Evolutionary conservation across 805 yeast species (phyloP).

Genomic region (Jamesozyma gamospora): DNA sequence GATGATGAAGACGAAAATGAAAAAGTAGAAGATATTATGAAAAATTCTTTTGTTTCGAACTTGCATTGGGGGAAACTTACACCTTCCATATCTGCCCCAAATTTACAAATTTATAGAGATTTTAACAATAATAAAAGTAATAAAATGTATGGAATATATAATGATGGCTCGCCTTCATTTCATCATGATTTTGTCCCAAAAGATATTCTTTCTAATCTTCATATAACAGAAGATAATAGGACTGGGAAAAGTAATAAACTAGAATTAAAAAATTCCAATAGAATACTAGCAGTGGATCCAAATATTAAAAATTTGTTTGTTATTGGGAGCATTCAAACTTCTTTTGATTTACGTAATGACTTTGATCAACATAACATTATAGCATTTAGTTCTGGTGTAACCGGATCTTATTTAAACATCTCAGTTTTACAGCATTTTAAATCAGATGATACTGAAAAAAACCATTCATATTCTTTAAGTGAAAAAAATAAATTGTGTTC

Average conservation of each 20-base stretch:
- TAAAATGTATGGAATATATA: conserved; percentile 10
- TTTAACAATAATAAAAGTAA: conserved; percentile 8
- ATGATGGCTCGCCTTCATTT: conserved; percentile 6
- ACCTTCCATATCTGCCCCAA: conserved; percentile 10
- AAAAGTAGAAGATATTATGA: conserved; percentile 8
- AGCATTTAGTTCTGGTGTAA: conserved; percentile 16
- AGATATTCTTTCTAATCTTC: conserved; percentile 8
- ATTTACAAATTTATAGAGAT: conserved; percentile 14
- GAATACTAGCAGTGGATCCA: conserved; percentile 14
- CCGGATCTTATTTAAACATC: conserved; percentile 12
- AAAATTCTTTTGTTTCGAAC: conserved; percentile 8
- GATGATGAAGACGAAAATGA: conserved; percentile 7
- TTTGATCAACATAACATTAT: conserved; percentile 14
- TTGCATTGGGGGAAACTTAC: conserved; percentile 13
- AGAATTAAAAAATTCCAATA: not conserved
- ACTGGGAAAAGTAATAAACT: not conserved
- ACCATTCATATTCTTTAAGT: not conserved
- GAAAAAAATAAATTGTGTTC: not conserved
- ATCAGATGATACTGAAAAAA: no score
- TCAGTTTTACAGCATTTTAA: conserved; percentile 1
- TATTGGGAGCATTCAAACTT: conserved; percentile 17
- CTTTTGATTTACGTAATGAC: conserved; percentile 15
- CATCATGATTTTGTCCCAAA: conserved; percentile 17
- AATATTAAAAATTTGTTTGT: conserved; percentile 11
- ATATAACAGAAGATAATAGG: not conserved